Base-by-base conservation (phyloP, 2,329 filamentous ascomycete genomes). In the Penicillium sp. region DNA sequence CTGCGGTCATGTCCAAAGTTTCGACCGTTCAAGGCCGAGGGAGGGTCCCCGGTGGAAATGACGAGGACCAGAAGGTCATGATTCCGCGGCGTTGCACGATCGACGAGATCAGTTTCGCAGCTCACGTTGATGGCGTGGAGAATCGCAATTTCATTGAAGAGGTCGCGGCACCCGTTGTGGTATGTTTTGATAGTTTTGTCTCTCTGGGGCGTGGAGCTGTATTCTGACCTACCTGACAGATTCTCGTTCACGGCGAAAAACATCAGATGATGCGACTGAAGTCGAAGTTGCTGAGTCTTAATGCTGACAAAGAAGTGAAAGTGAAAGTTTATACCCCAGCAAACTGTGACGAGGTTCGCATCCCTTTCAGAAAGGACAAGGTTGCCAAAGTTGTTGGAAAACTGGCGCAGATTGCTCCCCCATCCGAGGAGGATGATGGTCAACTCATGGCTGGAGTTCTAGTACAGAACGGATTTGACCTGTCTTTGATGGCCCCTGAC, bases 181-280 rank as follows among this genome's bases (percentile, higher is more conserved):
- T 95, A 83, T 79, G 90, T 87, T 23, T 28, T 18, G 10, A 31
- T 36, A 18, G 39, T 43, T 19, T n/a, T 29, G 7, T 14, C 48
- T 26, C 16, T 24, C 33, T 11, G 11, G 28, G 4, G 10, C 5
- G 36, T 11, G 5, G n/a, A 18, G 3, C 8, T 23, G 3, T 21
- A 2, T 39, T 39, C 49, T 52, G 10, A 56, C 50, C 11, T 2
- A 1, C 36, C 16, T 8, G 29, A 10, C 55, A 93, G 90, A 97
- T 99, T 56, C 84, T 99, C 28, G 94, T 99, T 2, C 94, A 99
- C 64, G 94, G 94, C 52, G 94, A 99, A 71, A 92, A 94, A 67
- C 91, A 96, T 71, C 96, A 97, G 70, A 97, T 97, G 92, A 96
- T 94, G 83, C 87, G 94, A 50, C 80, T 99, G 24, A 96, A 96